phyloP scores from a whole-genome alignment of 768 basidiomycete genomes.

The Holtermanniella nyarrowii region DNA sequence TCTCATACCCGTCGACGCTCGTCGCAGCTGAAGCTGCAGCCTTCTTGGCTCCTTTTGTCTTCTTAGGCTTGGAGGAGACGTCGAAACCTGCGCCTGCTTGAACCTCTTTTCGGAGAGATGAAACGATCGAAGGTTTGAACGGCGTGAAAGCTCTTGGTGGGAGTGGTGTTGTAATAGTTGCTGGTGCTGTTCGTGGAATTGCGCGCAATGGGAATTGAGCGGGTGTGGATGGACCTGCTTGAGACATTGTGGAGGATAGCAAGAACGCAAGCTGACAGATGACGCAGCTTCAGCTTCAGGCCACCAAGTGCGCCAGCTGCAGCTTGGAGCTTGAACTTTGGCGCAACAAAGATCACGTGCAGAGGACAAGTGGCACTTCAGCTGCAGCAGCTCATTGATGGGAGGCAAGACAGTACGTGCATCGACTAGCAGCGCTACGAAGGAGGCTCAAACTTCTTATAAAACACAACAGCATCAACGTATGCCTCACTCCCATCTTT shows the following conservation, averaged over 20 bases:
- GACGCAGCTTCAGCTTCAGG: too few species aligned
- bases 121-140: background rate
- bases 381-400: too few species aligned
- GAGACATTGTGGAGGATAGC: background rate
- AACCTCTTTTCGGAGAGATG: background rate
- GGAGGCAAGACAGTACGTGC: too few species aligned
- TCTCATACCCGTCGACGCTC: background rate
- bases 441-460: conserved; percentile 54
- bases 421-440: too few species aligned
- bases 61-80: background rate
- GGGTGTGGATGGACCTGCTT: background rate
- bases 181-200: background rate
- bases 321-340: too few species aligned
- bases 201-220: background rate
- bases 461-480: conserved; percentile 76
- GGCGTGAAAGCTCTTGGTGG: background rate
- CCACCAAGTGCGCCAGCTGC: too few species aligned
- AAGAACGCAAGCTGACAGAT: too few species aligned
- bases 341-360: too few species aligned
- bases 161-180: background rate
- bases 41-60: background rate
- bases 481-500: conserved; percentile 72
- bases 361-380: too few species aligned
- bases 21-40: background rate
- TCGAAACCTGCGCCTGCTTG: background rate